Evolutionary conservation across 139 green algal genomes (phyloP), one percentile per base, ranked within the genome.

Genomic region (Haematococcus lacustris): DNA sequence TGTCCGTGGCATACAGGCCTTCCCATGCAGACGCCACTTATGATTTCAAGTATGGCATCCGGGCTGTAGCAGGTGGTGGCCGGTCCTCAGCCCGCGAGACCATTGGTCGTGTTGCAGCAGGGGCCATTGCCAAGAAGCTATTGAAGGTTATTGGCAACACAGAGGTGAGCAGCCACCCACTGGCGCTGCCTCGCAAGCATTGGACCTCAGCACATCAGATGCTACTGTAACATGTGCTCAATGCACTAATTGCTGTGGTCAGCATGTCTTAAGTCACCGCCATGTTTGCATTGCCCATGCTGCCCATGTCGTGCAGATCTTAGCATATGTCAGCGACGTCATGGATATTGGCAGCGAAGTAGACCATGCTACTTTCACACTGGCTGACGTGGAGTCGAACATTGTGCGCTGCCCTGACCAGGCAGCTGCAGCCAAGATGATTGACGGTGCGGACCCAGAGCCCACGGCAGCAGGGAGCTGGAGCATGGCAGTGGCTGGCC

Each of bases 1-100:
- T 96, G 89, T 75, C 84, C 66, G 86, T 94, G 38, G 91, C 91
- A 2, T 98, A 98, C 82, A 71, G 86, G 28, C 95, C 95, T 5
- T 96, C 88, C 1, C 95, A 99, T 75, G 93, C 95, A 23, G 95
- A 98, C 79, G 94, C 95, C 7, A 98, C 95, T 0, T 99, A 99
- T 77, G 95, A 99, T 78, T 96, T 97, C 83, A 99, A 99, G 57
- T 99, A 98, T 80, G 95, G 95, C 76, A 97, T 98, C 61, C 83
- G 95, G 1, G 94, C 95, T 5, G 84, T 98, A 2, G 91, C 92
- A 23, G 95, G 95, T n/a, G 95, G 95, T n/a, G 95, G 95, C 28
- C 78, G 95, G 28, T 96, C 90, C 30, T 96, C 88, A 26, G 95
- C 95, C 3, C 83, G 95, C 2, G 95, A 99, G 78, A 98, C 95